Evolutionary conservation across 139 green algal genomes (phyloP).

Genomic region (Coccomyxa sp.): DNA sequence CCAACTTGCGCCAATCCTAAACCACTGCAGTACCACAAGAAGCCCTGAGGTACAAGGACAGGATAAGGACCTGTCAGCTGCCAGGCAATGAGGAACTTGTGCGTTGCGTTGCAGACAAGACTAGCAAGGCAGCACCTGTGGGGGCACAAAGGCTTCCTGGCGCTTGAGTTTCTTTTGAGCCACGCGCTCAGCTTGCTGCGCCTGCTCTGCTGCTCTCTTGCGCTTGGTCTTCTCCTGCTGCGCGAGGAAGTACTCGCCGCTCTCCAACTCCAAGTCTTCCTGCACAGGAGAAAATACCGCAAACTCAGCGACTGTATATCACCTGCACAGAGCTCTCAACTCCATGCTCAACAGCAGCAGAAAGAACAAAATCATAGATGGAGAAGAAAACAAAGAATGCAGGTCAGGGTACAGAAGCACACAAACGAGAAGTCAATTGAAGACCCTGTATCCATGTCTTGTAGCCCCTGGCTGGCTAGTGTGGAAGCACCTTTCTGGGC

Average conservation of each 20-base stretch:
- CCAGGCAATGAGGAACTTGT: too few relatives aligned
- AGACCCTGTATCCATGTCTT: too few relatives aligned
- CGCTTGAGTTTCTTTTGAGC: slow-evolving; percentile 61
- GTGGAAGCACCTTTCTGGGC: slow-evolving; percentile 72
- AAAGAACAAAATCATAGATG: not conserved
- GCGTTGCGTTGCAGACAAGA: too few relatives aligned
- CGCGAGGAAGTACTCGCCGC: slow-evolving; percentile 94
- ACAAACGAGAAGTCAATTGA: too few relatives aligned
- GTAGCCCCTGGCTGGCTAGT: too few relatives aligned
- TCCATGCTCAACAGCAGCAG: not conserved
- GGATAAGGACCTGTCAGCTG: too few relatives aligned
- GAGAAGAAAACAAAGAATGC: too few relatives aligned
- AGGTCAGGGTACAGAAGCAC: too few relatives aligned
- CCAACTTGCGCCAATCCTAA: not conserved
- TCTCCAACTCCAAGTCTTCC: slow-evolving; percentile 85
- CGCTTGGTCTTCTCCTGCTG: slow-evolving; percentile 10
- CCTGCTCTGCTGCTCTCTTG: slow-evolving; percentile 43
- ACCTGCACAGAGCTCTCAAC: not conserved
- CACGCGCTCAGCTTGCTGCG: slow-evolving; percentile 25
- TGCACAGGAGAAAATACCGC: slow-evolving; percentile 12
- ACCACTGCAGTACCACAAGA: not conserved
- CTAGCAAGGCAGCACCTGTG: too few relatives aligned
- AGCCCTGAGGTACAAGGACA: too few relatives aligned
- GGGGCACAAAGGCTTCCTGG: slow-evolving; percentile 80
- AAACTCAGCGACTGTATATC: too few relatives aligned